Evolutionary conservation across 2,329 filamentous ascomycete genomes (phyloP), one percentile per base, ranked within the genome.

Genomic region (Hysterium pulicare): DNA sequence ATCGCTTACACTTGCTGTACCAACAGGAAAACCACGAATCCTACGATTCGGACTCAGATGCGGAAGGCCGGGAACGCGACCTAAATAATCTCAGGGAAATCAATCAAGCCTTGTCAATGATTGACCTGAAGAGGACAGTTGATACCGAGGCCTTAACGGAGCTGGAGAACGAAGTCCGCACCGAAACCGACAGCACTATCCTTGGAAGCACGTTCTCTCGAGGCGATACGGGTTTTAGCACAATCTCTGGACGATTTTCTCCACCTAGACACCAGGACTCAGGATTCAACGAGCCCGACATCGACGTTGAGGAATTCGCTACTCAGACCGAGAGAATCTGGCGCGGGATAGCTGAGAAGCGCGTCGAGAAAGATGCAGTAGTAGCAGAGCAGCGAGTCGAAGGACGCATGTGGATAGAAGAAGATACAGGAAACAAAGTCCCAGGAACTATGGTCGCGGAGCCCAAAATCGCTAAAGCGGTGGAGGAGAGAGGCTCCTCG

Each of bases 211-310:
- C n/a, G n/a, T n/a, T n/a, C n/a, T n/a, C n/a, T n/a, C n/a, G n/a
- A n/a, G n/a, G n/a, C 16, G 19, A 24, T 15, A 16, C 33, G 11
- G 40, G 8, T 10, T 21, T 37, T 8, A 46, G 13, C n/a, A 39
- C n/a, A n/a, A n/a, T n/a, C n/a, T 26, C 13, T 20, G 36, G 13
- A 26, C 6, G 20, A 16, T 49, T 23, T 58, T 63, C 36, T 21
- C 50, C 54, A 21, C 64, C 63, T 10, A 38, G 60, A 4, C 63
- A 66, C 40, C 58, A 67, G 41, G 64, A 67, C 36, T 66, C 64
- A 9, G 63, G 63, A 1, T 64, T 67, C 39, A 54, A 50, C 23
- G 56, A 59, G 30, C 42, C 46, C 45, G 52, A 21, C 48, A 49
- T 4, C 33, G 48, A 4, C 51, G 50, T 5, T 55, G 48, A 26